Conservation (phyloP, 768 basidiomycete genomes). For the Rhizopogon sp. region DNA sequence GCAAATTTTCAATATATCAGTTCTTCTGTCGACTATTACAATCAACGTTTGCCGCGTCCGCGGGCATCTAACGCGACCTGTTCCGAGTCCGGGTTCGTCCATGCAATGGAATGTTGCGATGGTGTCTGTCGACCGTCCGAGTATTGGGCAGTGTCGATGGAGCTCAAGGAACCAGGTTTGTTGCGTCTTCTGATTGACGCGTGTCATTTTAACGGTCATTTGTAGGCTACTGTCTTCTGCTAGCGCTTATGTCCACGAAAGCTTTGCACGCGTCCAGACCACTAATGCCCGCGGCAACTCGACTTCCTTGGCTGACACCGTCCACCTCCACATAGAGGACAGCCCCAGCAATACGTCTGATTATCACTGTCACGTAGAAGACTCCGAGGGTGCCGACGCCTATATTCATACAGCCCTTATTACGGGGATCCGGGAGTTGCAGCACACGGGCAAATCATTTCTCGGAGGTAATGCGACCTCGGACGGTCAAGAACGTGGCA, state of each 20-base stretch:
- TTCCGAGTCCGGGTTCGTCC: not conserved
- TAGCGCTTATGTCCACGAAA: not conserved
- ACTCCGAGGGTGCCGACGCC: no score
- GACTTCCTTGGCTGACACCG: no score
- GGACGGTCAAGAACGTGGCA: not conserved
- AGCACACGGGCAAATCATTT: not conserved
- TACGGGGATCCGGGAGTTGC: not conserved
- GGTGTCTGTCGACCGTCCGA: conserved; percentile 52
- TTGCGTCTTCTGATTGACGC: no score
- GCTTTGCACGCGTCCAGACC: not conserved
- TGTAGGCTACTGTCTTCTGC: not conserved
- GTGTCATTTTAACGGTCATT: not conserved
- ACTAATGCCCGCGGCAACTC: no score
- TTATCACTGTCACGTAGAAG: no score
- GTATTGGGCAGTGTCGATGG: conserved; percentile 32
- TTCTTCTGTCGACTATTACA: no score
- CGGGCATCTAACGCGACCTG: conserved; percentile 2
- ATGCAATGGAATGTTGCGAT: conserved; percentile 84
- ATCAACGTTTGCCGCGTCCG: not conserved
- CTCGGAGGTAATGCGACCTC: not conserved
- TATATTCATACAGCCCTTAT: not conserved
- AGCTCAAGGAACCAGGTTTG: not conserved
- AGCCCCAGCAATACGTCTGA: no score
- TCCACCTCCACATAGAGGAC: no score
- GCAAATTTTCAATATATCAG: no score